Percentiles rank a stretch among this genome's conserved stretches.
phyloP scores from a whole-genome alignment of 805 yeast species.

The Cyberlindnera mycetangii region DNA sequence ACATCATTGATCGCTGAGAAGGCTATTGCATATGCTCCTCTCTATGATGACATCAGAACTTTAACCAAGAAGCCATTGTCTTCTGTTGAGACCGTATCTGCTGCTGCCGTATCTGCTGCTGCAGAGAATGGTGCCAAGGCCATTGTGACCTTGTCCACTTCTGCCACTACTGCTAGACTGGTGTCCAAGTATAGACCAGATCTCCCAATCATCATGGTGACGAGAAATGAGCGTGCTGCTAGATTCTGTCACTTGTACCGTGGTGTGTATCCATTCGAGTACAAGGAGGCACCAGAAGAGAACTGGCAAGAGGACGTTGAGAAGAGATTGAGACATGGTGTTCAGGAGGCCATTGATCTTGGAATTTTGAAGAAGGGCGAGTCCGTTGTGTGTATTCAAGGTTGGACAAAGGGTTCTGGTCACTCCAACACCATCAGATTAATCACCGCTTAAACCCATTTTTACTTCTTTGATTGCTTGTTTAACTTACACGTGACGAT shows the following conservation, averaged over 20 bases:
- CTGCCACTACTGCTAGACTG: slow-evolving; percentile 94
- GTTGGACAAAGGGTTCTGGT: slow-evolving; percentile 98
- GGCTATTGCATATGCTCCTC: slow-evolving; percentile 84
- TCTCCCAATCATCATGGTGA: slow-evolving; percentile 96
- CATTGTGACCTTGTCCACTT: slow-evolving; percentile 90
- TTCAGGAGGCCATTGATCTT: slow-evolving; percentile 80
- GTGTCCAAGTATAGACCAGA: slow-evolving; percentile 97
- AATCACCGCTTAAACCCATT: slow-evolving; percentile 55
- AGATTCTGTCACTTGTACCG: slow-evolving; percentile 95
- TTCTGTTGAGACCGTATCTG: slow-evolving; percentile 94
- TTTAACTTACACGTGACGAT: background rate
- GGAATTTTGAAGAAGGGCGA: slow-evolving; percentile 88
- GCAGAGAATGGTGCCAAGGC: slow-evolving; percentile 97
- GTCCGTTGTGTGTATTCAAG: slow-evolving; percentile 91
- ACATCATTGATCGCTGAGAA: slow-evolving; percentile 95
- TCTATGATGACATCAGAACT: slow-evolving; percentile 84
- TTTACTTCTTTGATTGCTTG: background rate
- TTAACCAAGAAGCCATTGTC: slow-evolving; percentile 85
- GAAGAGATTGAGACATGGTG: slow-evolving; percentile 89
- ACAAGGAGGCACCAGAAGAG: slow-evolving; percentile 52
- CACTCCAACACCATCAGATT: slow-evolving; percentile 98
- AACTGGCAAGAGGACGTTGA: slow-evolving; percentile 98
- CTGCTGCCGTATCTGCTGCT: slow-evolving; percentile 94
- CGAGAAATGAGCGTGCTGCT: slow-evolving; percentile 91
- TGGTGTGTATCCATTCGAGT: slow-evolving; percentile 97